Conservation (phyloP, 2,329 filamentous ascomycete genomes). For the Fonsecaea erecta region DNA sequence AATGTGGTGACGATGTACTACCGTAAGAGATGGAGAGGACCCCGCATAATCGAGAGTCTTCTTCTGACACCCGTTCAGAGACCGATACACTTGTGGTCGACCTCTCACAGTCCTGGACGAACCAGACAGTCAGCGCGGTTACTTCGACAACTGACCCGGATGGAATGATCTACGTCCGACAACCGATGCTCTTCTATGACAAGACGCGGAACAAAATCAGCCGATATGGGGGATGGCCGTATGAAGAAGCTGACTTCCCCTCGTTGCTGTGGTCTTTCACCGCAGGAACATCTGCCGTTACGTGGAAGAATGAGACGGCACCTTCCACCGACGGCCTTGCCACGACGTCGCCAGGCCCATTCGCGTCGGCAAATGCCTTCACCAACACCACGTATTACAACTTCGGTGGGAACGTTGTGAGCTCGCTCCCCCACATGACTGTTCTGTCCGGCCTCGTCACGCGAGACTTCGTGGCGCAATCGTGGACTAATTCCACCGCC, state of each 20-base stretch:
- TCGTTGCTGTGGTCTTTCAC: constrained; percentile 24
- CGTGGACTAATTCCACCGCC: constrained; percentile 28
- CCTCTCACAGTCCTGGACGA: constrained; percentile 30
- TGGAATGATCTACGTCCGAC: constrained; percentile 18
- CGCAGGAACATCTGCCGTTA: constrained; percentile 6
- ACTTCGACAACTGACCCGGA: not conserved
- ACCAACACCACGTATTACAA: constrained; percentile 26
- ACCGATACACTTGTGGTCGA: constrained; percentile 23
- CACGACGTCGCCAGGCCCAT: constrained; percentile 15
- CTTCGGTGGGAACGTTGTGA: constrained; percentile 24
- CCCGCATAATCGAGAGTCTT: not conserved
- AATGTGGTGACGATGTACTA: constrained; percentile 1
- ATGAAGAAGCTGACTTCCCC: constrained; percentile 8
- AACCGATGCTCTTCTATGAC: constrained; percentile 27
- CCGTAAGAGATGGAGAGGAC: not conserved
- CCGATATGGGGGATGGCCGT: constrained; percentile 30
- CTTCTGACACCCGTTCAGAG: constrained; percentile 14
- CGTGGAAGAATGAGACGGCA: constrained; percentile 17
- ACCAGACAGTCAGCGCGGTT: constrained; percentile 16
- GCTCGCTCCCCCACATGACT: constrained; percentile 18
- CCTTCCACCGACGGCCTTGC: constrained; percentile 18
- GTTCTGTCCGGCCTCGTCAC: constrained; percentile 29
- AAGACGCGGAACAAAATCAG: constrained; percentile 20
- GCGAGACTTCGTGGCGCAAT: constrained; percentile 17
- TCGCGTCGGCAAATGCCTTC: constrained; percentile 21